These are phyloP conservation scores for Acanthamoeba polyphaga DNA, from an alignment of 208 protist species.

Conservation along the genomic window DNA sequence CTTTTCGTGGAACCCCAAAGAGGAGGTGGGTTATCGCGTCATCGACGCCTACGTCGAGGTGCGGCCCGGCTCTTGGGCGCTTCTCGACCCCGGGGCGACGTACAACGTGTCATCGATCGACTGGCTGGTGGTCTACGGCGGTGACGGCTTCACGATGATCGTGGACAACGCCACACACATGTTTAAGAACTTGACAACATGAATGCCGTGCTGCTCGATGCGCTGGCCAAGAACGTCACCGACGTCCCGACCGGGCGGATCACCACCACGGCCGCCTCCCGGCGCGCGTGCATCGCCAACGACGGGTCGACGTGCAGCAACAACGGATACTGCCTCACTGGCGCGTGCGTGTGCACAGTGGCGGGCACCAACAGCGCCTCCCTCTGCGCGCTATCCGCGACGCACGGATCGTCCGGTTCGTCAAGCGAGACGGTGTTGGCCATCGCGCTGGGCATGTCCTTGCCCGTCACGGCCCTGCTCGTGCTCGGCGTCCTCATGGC, in stretches of 20 bases:
- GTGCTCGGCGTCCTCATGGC: not conserved
- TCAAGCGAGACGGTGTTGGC: not conserved
- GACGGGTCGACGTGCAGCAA: not conserved
- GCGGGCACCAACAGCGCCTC: not conserved
- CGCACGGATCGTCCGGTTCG: not conserved
- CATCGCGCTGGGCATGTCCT: constrained; percentile 41
- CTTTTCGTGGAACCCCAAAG: constrained; percentile 51
- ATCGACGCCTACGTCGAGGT: constrained; percentile 34
- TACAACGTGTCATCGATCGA: constrained; percentile 17
- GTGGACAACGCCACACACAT: not conserved
- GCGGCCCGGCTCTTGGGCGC: not conserved
- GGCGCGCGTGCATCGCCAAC: not conserved
- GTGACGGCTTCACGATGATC: constrained; percentile 71
- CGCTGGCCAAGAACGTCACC: not conserved
- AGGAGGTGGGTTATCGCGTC: not conserved
- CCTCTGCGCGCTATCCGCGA: not conserved
- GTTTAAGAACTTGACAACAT: constrained; percentile 23
- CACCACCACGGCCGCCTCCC: not conserved
- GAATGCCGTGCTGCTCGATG: constrained; percentile 44
- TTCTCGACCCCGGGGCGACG: not conserved
- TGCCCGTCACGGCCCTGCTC: not conserved
- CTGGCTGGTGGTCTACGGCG: constrained; percentile 47
- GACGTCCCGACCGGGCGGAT: not conserved
- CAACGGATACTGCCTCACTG: constrained; percentile 30
- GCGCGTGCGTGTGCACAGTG: constrained; percentile 5